Evolutionary conservation across 2,329 filamentous ascomycete genomes (phyloP).

Genomic region (Fusarium praegraminearum): DNA sequence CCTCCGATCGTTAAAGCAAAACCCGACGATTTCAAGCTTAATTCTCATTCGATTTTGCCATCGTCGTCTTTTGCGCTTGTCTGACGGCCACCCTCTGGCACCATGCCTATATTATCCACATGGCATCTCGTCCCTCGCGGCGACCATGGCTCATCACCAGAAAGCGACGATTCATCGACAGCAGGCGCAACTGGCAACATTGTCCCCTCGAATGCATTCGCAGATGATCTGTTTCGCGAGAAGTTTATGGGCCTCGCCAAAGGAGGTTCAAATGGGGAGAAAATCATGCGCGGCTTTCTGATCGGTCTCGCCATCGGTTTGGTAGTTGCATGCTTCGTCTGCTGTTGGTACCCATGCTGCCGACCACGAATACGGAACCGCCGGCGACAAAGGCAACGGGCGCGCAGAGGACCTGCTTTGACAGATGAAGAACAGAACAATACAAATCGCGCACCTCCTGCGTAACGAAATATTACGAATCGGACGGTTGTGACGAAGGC

Average conservation of each 20-base stretch:
- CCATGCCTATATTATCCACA: constrained; percentile 27
- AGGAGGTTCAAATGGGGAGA: constrained; percentile 50
- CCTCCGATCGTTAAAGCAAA: constrained; percentile 8
- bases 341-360: constrained; percentile 53
- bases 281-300: constrained; percentile 52
- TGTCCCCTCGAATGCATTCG: constrained; percentile 33
- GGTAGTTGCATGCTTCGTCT: constrained; percentile 49
- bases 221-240: constrained; percentile 46
- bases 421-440: constrained; percentile 34
- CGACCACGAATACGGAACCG: constrained; percentile 32
- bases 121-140: constrained; percentile 36
- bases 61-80: constrained; percentile 6
- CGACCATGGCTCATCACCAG: constrained; percentile 43
- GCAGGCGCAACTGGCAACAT: constrained; percentile 25
- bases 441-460: constrained; percentile 22
- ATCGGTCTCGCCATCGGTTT: constrained; percentile 51
- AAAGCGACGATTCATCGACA: constrained; percentile 32
- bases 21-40: constrained; percentile 28
- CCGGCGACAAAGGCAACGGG: constrained; percentile 35
- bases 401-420: constrained; percentile 34
- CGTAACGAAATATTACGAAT: constrained; percentile 3
- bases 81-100: constrained; percentile 7
- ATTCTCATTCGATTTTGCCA: constrained; percentile 1
- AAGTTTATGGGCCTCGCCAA: constrained; percentile 48
- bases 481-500: background rate